Evolutionary conservation across 352 stramenopile species (phyloP), one percentile per base, ranked within the genome.

Genomic region (Phytophthora palmivora): DNA sequence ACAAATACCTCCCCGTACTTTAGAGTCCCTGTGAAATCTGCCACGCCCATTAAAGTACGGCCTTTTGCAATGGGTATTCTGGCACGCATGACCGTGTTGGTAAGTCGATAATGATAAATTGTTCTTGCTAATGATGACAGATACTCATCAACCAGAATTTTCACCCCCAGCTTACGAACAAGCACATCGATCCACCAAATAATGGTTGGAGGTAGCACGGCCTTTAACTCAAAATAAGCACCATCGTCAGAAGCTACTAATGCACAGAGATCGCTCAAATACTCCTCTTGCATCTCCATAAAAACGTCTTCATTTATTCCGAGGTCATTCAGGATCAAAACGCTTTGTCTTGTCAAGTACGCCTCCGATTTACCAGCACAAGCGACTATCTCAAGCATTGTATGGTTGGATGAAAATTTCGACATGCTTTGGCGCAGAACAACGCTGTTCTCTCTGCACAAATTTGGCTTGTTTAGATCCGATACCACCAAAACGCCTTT

Each of bases 401-500:
- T 75, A 52, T 94, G 79, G 11, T 24, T 52, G 1, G 82, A 91
- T 4, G 24, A 11, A 28, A 94, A 94, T 58, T 94, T 94, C 4
- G 70, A 76, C 83, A 91, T 92, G 37, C 85, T 94, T 54, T 84
- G 65, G 12, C 83, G 82, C 42, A 89, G 52, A 32, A 73, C 50
- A 21, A 86, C 49, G 19, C 72, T 62, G 3, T 58, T n/a, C 30
- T 75, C 76, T 34, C 28, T 28, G 18, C 47, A 57, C 19, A 46
- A 18, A 1, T 64, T 37, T 1, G 37, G 12, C 9, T 74, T 65
- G 0, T 19, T 37, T 34, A 71, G 46, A n/a, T 87, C 63, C 3
- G 82, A 92, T 6, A 90, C 67, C 1, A 94, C 85, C 2, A 94
- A 62, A 18, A 92, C 81, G 36, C 85, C 85, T 67, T 94, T 94